Base-by-base conservation (phyloP, 164 flowering plant genomes). In the Euptelea pleiosperma region DNA sequence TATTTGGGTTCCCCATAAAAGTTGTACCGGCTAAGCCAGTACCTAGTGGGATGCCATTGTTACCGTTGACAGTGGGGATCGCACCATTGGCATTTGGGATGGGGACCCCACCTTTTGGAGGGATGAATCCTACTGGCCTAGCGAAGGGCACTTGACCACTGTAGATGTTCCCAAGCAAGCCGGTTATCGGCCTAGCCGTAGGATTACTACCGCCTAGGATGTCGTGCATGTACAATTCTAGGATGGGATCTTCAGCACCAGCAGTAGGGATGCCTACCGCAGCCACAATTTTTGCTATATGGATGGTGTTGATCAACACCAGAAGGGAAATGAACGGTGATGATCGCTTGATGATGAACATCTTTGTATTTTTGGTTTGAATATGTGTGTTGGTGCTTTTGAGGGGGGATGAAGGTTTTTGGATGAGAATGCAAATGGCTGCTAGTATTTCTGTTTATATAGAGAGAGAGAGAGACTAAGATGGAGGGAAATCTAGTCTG, bases 81-180 rank as follows among this genome's bases (percentile, higher is more conserved):
- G 89, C 88, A 28, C 95, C 97, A 44, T 90, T 79, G 42, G 84
- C 79, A 42, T 87, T 87, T 22, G 95, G 95, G 41, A 90, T 76
- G 21, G 91, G 77, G 0, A 85, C 86, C 0, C 82, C 94, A 44
- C 54, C 57, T 55, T 61, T 61, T 0, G 92, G 95, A 2, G 83
- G 71, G 3, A 56, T 37, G 71, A 87, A 85, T 5, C 95, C 93
- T 0, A 85, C 62, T 1, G 86, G 87, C 73, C 77, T 80, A n/a
- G 97, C 91, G 50, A 90, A 90, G 57, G 97, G 91, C 28, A 84
- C 91, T 60, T 85, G 91, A 2, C 97, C 87, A 55, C 75, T 82
- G 70, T 90, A 87, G 41, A 90, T 85, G 77, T 75, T 90, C 7
- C 95, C 97, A 8, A 90, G 78, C 55, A 87, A 60, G 56, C 97